Percentiles rank a stretch among this genome's conserved stretches.
These are phyloP conservation scores for Eucalyptus microcorys DNA, from an alignment of 345 rosid species.

Conservation along the genomic window DNA sequence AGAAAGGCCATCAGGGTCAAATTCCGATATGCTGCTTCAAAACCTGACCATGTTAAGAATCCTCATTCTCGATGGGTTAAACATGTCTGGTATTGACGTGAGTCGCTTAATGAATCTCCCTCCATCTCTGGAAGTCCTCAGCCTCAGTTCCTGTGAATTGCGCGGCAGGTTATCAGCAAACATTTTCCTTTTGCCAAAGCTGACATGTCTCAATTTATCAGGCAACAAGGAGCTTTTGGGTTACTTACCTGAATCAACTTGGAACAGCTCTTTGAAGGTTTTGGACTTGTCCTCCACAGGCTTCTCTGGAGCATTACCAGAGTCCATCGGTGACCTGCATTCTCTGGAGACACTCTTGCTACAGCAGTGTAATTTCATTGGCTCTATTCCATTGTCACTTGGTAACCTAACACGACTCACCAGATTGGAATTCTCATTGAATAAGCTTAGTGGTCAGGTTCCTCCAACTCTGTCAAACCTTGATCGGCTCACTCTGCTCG, in stretches of 20 bases:
- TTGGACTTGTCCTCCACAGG: neutral
- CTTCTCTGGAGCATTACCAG: too few relatives aligned
- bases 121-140: neutral
- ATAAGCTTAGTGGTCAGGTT: neutral
- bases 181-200: neutral
- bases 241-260: neutral
- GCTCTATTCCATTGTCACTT: too few relatives aligned
- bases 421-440: neutral
- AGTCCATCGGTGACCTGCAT: too few relatives aligned
- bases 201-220: neutral
- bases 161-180: neutral
- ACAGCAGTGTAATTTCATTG: too few relatives aligned
- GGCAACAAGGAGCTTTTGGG: neutral
- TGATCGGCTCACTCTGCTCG: neutral
- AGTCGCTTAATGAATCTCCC: neutral
- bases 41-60: neutral
- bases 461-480: neutral
- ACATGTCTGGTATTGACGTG: neutral
- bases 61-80: neutral
- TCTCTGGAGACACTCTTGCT: too few relatives aligned
- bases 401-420: too few relatives aligned
- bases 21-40: neutral
- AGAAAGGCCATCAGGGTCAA: neutral
- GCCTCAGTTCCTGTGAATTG: neutral
- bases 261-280: neutral